Base-by-base conservation (phyloP, 345 rosid species). In the Draba incana region DNA sequence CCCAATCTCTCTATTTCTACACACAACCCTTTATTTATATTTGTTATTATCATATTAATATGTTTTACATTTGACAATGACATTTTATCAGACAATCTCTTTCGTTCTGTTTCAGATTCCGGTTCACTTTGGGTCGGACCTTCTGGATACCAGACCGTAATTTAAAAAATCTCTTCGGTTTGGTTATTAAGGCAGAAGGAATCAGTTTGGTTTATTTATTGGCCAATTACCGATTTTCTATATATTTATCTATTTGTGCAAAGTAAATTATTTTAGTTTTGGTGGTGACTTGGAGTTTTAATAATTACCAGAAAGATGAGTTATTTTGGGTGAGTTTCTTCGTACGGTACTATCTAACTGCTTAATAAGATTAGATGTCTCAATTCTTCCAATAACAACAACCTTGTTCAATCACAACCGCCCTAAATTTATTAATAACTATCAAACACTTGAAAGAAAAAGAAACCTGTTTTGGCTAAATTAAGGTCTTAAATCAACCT, bases 281-380 rank as follows among this genome's bases (percentile, higher is more conserved):
- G 1, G 20, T 20, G 8, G 28, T 55, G 56, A 28, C 2, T 31
- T 3, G 46, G 35, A 57, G 38, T 28, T n/a, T 28, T 49, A 13
- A 5, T 43, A 50, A 74, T n/a, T 50, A 49, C 61, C 71, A 42
- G 67, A 11, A 66, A 50, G 48, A 58, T 35, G 20, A 12, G 35
- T 35, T 52, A 67, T 13, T 52, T 67, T 46, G 27, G 58, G 57
- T 45, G 30, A 54, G 58, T 67, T 61, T 67, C 64, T 52, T 67
- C 69, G 69, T 68, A 61, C 64, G 64, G 62, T 52, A 38, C 57
- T 58, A 35, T 66, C 48, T 24, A 11, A 57, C 16, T 52, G 30
- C 35, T 20, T 16, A 43, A 42, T 30, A 52, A 35, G 72, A 14
- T 69, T 24, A 71, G 63, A 63, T 56, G 77, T 59, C 71, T 43